Conservation (phyloP, 1,284 basidiomycete species). For the Volvariella volvacea region DNA sequence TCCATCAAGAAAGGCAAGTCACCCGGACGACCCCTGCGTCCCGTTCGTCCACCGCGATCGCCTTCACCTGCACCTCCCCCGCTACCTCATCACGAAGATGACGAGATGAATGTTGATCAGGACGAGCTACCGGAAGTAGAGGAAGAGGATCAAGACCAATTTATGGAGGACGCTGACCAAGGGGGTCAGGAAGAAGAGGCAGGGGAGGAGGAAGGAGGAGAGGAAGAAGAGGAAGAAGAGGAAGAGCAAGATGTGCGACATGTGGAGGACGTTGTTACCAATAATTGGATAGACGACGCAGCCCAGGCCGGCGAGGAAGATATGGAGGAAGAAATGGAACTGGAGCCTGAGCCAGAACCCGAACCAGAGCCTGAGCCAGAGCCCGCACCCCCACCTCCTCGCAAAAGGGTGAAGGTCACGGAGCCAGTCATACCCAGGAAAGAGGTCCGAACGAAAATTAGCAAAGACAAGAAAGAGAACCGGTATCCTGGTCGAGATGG, state of each 20-base stretch:
- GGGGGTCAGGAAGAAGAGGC: slow-evolving; percentile 13
- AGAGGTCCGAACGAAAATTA: slow-evolving; percentile 20
- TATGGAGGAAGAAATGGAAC: slow-evolving; percentile 39
- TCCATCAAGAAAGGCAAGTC: no score
- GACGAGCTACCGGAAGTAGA: slow-evolving; percentile 38
- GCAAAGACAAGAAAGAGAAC: no score
- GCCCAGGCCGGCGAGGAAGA: slow-evolving; percentile 15
- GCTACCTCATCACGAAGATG: slow-evolving; percentile 12
- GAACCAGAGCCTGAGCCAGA: slow-evolving; percentile 23
- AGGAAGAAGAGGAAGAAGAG: background rate
- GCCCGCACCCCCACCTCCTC: slow-evolving; percentile 7
- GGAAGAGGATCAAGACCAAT: slow-evolving; percentile 25
- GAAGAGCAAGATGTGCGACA: no score
- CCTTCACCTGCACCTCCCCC: no score
- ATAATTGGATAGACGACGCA: background rate
- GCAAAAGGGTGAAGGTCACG: slow-evolving; percentile 7
- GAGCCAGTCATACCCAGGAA: slow-evolving; percentile 29
- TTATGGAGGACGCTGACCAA: slow-evolving; percentile 18
- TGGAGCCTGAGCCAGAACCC: slow-evolving; percentile 24
- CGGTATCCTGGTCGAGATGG: slow-evolving; percentile 36
- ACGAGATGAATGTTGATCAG: slow-evolving; percentile 39
- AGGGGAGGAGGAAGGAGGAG: background rate
- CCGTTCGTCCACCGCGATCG: no score
- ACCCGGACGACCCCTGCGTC: no score
- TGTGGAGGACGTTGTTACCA: no score